phyloP scores from a whole-genome alignment of 148 eudicot genomes.

The Selenicereus undatus region DNA sequence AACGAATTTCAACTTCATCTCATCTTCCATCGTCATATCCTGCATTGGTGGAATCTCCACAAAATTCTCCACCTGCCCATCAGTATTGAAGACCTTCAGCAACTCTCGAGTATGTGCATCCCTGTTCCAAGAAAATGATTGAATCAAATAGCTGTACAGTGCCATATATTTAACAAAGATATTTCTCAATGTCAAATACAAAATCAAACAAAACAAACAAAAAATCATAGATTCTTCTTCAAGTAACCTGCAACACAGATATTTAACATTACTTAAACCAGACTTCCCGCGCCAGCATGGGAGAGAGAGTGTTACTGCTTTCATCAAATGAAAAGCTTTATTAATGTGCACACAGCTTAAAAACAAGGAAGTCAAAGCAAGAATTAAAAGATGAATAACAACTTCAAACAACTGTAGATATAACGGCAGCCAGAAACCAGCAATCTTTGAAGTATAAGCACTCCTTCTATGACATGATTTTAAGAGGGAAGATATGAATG shows the following conservation, averaged over 20 bases:
- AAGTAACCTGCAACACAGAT: not conserved
- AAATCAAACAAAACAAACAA: not conserved
- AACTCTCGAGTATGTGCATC: slow-evolving; percentile 85
- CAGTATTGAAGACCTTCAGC: slow-evolving; percentile 75
- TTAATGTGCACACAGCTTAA: not conserved
- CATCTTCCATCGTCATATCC: slow-evolving; percentile 63
- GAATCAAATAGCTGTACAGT: not conserved
- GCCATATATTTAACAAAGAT: not conserved
- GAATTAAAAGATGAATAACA: not conserved
- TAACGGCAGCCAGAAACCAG: not conserved
- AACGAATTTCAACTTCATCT: slow-evolving; percentile 50
- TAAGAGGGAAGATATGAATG: not conserved
- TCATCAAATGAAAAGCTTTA: not conserved
- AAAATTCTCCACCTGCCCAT: slow-evolving; percentile 77
- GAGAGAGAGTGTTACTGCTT: not conserved
- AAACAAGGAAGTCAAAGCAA: not conserved
- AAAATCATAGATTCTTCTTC: not conserved
- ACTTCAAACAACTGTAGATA: not conserved
- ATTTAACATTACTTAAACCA: not conserved
- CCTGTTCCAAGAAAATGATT: slow-evolving; percentile 41
- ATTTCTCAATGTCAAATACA: not conserved
- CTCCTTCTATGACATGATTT: not conserved
- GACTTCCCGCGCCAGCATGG: not conserved
- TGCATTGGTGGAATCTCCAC: slow-evolving; percentile 42
- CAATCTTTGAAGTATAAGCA: not conserved